Base-by-base conservation (phyloP, 2,329 filamentous ascomycete genomes). In the Ceratocystis harringtonii region DNA sequence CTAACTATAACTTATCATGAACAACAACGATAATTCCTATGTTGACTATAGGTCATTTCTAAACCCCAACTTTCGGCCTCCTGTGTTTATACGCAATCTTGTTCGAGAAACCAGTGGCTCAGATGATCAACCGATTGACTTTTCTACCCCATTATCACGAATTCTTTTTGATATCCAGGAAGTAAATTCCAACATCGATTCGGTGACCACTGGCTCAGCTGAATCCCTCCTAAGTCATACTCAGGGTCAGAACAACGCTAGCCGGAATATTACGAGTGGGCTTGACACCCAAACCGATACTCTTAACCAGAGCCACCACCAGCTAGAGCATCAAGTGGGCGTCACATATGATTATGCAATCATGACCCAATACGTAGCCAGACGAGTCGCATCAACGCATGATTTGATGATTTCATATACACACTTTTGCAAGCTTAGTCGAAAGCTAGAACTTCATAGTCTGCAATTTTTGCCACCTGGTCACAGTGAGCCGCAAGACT, bases 151-250 rank as follows among this genome's bases (percentile, higher is more conserved):
- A 2, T 82, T 99, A 61, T 96, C 92, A 4, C 85, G 90, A 65
- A 92, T 96, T 4, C 84, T 97, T 5, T 99, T 99, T 76, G 94
- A 99, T 75, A 87, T 94, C 2, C 94, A 97, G 73, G 94, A 97
- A 76, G 88, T 99, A 69, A 92, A 97, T 76, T 95, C 92, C 0
- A 91, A 95, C 73, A 96, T 99, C 69, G 90, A 99, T 74, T 83
- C 84, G 2, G 81, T 97, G 50, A 95, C 92, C 5, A 94, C 91
- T 1, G 86, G 88, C 69, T 89, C 87, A 32, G 91, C 94, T 2
- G 78, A 92, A 0, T 89, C 91, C 0, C 80, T 99, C 32, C 81
- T 99, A 22, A 78, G 85, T 36, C 82, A 96, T 74, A 95, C 92
- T 2, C 81, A 85, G 68, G 78, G 83, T 55, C 89, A 94, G 74